Conservation (phyloP, 257 asterid genomes). For the Gynochthodes officinalis region DNA sequence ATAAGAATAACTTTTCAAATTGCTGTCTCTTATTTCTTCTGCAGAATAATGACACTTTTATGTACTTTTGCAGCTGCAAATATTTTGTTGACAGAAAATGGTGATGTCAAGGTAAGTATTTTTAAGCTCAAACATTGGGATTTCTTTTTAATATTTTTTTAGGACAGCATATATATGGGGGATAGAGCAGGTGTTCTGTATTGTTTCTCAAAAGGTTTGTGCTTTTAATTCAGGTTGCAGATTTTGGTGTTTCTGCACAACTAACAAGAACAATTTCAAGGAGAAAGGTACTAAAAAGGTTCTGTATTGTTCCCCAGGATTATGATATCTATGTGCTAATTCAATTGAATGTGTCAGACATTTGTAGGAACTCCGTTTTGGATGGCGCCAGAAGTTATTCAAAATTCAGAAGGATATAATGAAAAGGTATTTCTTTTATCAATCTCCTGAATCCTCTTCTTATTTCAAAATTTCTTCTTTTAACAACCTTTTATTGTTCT, state of each 20-base stretch:
- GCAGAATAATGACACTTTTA: not conserved
- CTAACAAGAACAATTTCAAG: slow-evolving; percentile 91
- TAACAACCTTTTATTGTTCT: not conserved
- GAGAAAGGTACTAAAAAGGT: slow-evolving; percentile 84
- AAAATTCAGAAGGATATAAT: slow-evolving; percentile 95
- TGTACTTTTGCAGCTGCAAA: slow-evolving; percentile 84
- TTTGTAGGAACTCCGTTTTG: slow-evolving; percentile 99
- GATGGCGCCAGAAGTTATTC: slow-evolving; percentile 99
- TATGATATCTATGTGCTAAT: slow-evolving; percentile 35
- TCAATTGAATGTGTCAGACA: slow-evolving; percentile 68
- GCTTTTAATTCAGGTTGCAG: slow-evolving; percentile 70
- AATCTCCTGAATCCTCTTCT: not conserved
- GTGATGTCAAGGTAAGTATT: slow-evolving; percentile 87
- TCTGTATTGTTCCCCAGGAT: not conserved
- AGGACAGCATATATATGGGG: not conserved
- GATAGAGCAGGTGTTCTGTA: not conserved
- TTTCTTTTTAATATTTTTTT: not conserved
- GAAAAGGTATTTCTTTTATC: slow-evolving; percentile 65
- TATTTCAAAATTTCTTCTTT: not conserved
- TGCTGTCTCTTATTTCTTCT: not conserved
- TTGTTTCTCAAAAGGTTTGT: slow-evolving; percentile 5
- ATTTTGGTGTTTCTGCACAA: slow-evolving; percentile 99
- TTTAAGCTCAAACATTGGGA: slow-evolving; percentile 5
- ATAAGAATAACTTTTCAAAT: not conserved
- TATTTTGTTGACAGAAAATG: slow-evolving; percentile 88